Base-by-base conservation (phyloP, 2,329 filamentous ascomycete species). In the Amphichorda felina region DNA sequence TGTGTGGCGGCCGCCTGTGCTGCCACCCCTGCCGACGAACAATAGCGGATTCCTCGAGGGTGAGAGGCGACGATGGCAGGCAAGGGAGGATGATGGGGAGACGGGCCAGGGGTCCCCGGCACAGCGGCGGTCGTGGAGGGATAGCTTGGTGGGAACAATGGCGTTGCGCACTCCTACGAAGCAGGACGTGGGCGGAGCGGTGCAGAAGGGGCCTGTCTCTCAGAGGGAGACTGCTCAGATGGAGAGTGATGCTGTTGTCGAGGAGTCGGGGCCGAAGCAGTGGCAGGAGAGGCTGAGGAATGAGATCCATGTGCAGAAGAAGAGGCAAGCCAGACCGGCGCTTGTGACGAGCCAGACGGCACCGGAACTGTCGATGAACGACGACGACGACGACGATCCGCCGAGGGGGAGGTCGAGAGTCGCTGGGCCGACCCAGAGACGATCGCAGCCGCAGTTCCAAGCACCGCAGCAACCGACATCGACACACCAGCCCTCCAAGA, bases 71-170 rank as follows among this genome's bases (percentile, higher is more conserved):
- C 25, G 33, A 18, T 11, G 18, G 19, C 10, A 14, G 11, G 17
- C n/a, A 8, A 14, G 32, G 28, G 30, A n/a, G 14, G 22, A 22
- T 19, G 65, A 69, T 38, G 68, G 68, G 42, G 66, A 72, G 34
- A 60, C 57, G 36, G 51, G 67, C n/a, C 65, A 69, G 39, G 66
- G 66, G 4, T 65, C 66, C 8, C 56, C 51, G 27, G 27, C n/a
- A 10, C 21, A 31, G 29, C 29, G 29, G 10, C 29, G 29, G 7
- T 31, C 29, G 16, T 31, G 52, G 18, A 47, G 51, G 14, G 54
- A 59, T 30, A 55, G 53, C 33, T 57, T 55, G 53, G 33, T 56
- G 8, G 14, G 17, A 3, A 36, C 29, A 16, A 30, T 30, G 26
- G 19, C 15, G 25, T 30, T 16, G 18, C 16, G 11, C 8, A 45